Percentiles rank a stretch among this genome's conserved stretches.
Evolutionary conservation across 495 filamentous ascomycete species (phyloP).

Genomic region (Halenospora varia): DNA sequence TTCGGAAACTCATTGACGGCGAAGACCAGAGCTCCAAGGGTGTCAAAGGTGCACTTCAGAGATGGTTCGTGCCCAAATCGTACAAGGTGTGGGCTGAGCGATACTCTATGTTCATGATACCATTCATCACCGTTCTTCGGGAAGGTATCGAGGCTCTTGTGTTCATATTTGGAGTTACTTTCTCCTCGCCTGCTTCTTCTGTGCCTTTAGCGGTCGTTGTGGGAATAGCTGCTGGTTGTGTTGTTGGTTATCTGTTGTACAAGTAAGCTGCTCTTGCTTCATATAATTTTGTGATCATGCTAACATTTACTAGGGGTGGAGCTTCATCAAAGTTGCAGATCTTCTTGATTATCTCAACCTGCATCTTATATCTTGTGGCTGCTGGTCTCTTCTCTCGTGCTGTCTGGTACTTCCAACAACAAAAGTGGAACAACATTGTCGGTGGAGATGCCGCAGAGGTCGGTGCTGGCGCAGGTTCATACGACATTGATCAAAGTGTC

Average conservation of each 20-base stretch:
- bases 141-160: slow-evolving; percentile 81
- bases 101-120: slow-evolving; percentile 77
- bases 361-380: slow-evolving; percentile 81
- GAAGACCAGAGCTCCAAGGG: too few relatives aligned
- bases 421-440: slow-evolving; percentile 59
- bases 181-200: slow-evolving; percentile 66
- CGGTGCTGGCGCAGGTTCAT: slow-evolving; percentile 78
- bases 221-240: slow-evolving; percentile 57
- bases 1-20: slow-evolving; percentile 64
- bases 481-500: slow-evolving; percentile 78
- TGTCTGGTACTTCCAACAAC: slow-evolving; percentile 67
- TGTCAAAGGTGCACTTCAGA: too few relatives aligned
- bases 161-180: slow-evolving; percentile 76
- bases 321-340: slow-evolving; percentile 62
- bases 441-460: slow-evolving; percentile 73
- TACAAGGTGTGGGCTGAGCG: slow-evolving; percentile 67
- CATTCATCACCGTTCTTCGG: slow-evolving; percentile 78
- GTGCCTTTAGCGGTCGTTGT: slow-evolving; percentile 71
- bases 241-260: slow-evolving; percentile 71
- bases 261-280: slow-evolving; percentile 47
- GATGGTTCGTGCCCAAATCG: too few relatives aligned
- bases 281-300: not conserved
- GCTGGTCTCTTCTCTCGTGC: slow-evolving; percentile 76
- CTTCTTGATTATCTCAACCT: slow-evolving; percentile 78
- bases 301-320: slow-evolving; percentile 35